phyloP scores from a whole-genome alignment of 768 basidiomycete genomes.

The Mycena galericulata region DNA sequence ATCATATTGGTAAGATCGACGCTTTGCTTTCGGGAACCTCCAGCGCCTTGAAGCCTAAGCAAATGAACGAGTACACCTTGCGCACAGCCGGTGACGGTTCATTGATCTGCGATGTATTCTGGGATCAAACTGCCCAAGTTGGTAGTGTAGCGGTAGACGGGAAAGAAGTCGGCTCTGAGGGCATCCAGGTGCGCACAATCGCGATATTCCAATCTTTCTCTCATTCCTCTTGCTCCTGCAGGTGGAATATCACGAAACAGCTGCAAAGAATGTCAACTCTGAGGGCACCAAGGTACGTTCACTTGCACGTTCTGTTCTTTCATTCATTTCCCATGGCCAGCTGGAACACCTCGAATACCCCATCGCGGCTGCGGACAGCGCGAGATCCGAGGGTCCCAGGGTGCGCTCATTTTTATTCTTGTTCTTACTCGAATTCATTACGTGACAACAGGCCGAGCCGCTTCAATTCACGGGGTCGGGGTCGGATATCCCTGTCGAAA shows the following conservation, averaged over 20 bases:
- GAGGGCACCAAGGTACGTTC: too few relatives aligned
- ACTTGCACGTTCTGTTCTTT: too few relatives aligned
- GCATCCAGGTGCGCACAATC: background rate
- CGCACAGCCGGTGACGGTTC: background rate
- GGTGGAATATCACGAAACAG: too few relatives aligned
- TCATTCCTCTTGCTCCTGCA: background rate
- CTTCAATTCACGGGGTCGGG: background rate
- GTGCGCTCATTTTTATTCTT: background rate
- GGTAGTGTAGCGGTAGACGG: background rate
- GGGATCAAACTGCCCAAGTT: too few relatives aligned
- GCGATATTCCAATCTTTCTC: background rate
- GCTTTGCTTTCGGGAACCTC: background rate
- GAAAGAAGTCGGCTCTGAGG: background rate
- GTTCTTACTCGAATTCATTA: background rate
- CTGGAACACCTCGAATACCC: too few relatives aligned
- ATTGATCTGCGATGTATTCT: slow-evolving; percentile 3
- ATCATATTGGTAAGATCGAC: slow-evolving; percentile 9
- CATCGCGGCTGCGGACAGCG: too few relatives aligned
- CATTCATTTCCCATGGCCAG: too few relatives aligned
- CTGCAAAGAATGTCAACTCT: too few relatives aligned
- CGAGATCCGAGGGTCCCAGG: too few relatives aligned
- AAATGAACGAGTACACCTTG: slow-evolving; percentile 3
- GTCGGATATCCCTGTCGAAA: background rate
- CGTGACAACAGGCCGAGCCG: too few relatives aligned
- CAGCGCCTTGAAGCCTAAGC: background rate